phyloP scores from a whole-genome alignment of 2,329 filamentous ascomycete species.

The Boeremia lycopersici region DNA sequence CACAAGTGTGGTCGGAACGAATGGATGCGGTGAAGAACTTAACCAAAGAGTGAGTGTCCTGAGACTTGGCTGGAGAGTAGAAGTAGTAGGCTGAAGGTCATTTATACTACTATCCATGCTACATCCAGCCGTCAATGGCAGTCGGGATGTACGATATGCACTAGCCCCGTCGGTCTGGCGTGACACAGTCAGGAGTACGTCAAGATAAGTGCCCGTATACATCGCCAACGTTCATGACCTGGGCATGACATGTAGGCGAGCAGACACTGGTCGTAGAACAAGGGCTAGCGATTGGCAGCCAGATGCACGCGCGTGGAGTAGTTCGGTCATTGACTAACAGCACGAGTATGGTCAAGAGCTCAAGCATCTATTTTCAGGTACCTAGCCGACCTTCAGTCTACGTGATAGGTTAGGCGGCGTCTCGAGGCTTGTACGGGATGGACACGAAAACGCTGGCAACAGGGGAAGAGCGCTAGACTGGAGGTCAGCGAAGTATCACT shows the following conservation, averaged over 20 bases:
- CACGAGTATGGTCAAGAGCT: neutral
- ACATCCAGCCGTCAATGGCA: neutral
- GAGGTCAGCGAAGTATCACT: constrained; percentile 12
- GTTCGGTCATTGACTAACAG: constrained; percentile 2
- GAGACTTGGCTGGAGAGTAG: constrained; percentile 15
- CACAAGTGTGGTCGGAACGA: constrained; percentile 4
- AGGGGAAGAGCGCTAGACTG: constrained; percentile 16
- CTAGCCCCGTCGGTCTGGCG: neutral
- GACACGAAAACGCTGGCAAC: constrained; percentile 21
- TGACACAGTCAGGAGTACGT: constrained; percentile 2
- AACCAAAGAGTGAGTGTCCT: neutral
- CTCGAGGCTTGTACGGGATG: constrained; percentile 3
- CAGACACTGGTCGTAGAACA: neutral
- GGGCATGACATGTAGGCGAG: neutral
- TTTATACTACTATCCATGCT: constrained; percentile 9
- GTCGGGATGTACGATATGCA: neutral
- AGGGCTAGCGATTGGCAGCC: constrained; percentile 11
- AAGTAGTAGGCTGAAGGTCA: constrained; percentile 12
- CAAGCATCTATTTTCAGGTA: constrained; percentile 1
- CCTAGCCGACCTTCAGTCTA: neutral
- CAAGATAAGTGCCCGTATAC: constrained; percentile 4
- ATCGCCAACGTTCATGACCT: constrained; percentile 7
- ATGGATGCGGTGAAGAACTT: neutral
- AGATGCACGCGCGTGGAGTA: constrained; percentile 17
- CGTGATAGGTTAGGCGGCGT: constrained; percentile 21